A percentile compares a stretch with the other conserved stretches of the same genome.
phyloP scores from a whole-genome alignment of 176 grass and related monocot genomes.

The sorghum (Sorghum bicolor) region Sorghum_bicolor_NCBIv3 NC_012873.2:56564001-56564500 shows the following conservation, averaged over 20 bases:
- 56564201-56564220: not conserved
- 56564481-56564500: constrained; percentile 74
- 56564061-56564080: not conserved
- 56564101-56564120: not conserved
- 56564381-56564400: not conserved
- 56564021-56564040: not conserved
- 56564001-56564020: not conserved
- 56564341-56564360: constrained; percentile 18
- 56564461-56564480: too few relatives aligned
- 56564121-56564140: not conserved
- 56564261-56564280: not conserved
- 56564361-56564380: constrained; percentile 5
- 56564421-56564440: not conserved
- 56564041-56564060: not conserved
- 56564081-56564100: not conserved
- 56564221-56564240: not conserved
- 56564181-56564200: not conserved
- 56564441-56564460: not conserved
- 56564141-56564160: not conserved
- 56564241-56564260: not conserved
- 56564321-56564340: not conserved
- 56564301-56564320: not conserved
- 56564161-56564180: not conserved
- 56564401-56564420: not conserved
- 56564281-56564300: not conserved